Conservation (phyloP, 345 rosid species). For the Xanthoceras sorbifolium region DNA sequence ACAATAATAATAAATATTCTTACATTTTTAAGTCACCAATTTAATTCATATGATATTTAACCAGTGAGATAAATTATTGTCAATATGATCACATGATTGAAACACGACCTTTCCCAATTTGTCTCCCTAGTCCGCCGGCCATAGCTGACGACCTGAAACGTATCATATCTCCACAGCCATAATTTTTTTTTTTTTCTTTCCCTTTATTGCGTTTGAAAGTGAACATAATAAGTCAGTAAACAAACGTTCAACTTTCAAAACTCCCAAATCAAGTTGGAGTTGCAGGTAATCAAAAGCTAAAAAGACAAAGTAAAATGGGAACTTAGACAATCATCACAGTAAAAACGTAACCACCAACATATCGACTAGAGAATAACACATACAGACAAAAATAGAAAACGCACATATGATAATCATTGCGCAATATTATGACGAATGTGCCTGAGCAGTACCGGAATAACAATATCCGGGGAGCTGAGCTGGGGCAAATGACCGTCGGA, state of each 20-base stretch:
- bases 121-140: too few relatives aligned
- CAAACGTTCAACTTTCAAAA: background rate
- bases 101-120: too few relatives aligned
- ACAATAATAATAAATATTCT: too few relatives aligned
- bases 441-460: conserved; percentile 72
- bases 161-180: background rate
- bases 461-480: conserved; percentile 84
- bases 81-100: too few relatives aligned
- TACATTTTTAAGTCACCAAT: too few relatives aligned
- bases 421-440: conserved; percentile 71
- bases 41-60: too few relatives aligned
- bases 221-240: background rate
- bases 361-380: conserved; percentile 5
- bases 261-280: background rate
- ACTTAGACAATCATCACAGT: background rate
- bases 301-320: background rate
- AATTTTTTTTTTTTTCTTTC: too few relatives aligned
- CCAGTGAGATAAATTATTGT: too few relatives aligned
- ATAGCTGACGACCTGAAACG: too few relatives aligned
- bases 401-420: conserved; percentile 13
- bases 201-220: background rate
- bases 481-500: conserved; percentile 95
- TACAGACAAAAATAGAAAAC: background rate
- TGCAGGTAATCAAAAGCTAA: background rate
- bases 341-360: background rate